A percentile compares a stretch with the other conserved stretches of the same genome.
phyloP scores from a whole-genome alignment of 2,329 filamentous ascomycete genomes.

The Coniella vitis region DNA sequence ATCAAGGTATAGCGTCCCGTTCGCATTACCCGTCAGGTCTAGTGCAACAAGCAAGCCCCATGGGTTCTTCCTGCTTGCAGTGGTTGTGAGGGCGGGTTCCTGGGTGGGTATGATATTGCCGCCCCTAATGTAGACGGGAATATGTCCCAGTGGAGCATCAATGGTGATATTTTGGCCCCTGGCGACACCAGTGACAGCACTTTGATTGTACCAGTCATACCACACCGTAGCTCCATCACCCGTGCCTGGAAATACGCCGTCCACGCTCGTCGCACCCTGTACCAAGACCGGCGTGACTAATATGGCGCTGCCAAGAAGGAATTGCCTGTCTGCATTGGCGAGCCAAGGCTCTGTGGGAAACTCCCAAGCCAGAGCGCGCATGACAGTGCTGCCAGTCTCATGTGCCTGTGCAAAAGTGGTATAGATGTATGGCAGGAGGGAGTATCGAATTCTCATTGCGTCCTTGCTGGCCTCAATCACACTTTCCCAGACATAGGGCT shows the following conservation, averaged over 20 bases:
- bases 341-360: slow-evolving; percentile 65
- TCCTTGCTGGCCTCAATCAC: slow-evolving; percentile 57
- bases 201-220: slow-evolving; percentile 77
- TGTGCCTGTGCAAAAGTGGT: slow-evolving; percentile 64
- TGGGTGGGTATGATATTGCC: slow-evolving; percentile 62
- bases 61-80: slow-evolving; percentile 52
- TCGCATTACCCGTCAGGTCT: slow-evolving; percentile 45
- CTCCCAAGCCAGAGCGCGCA: slow-evolving; percentile 69
- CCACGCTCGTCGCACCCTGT: slow-evolving; percentile 53
- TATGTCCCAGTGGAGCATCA: slow-evolving; percentile 52
- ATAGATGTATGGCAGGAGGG: slow-evolving; percentile 69
- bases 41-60: slow-evolving; percentile 64
- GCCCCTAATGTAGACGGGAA: slow-evolving; percentile 65
- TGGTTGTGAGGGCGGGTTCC: slow-evolving; percentile 60
- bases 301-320: slow-evolving; percentile 60
- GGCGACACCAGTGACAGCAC: slow-evolving; percentile 34
- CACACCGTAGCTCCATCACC: slow-evolving; percentile 49
- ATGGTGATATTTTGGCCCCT: slow-evolving; percentile 34
- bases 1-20: slow-evolving; percentile 62
- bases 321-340: slow-evolving; percentile 61
- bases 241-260: slow-evolving; percentile 64
- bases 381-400: slow-evolving; percentile 59
- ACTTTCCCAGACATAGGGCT: slow-evolving; percentile 63
- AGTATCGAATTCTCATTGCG: slow-evolving; percentile 66
- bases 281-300: slow-evolving; percentile 62